These are phyloP conservation scores for Xylariales sp. DNA, from an alignment of 2,329 filamentous ascomycete species.

Conservation along the genomic window DNA sequence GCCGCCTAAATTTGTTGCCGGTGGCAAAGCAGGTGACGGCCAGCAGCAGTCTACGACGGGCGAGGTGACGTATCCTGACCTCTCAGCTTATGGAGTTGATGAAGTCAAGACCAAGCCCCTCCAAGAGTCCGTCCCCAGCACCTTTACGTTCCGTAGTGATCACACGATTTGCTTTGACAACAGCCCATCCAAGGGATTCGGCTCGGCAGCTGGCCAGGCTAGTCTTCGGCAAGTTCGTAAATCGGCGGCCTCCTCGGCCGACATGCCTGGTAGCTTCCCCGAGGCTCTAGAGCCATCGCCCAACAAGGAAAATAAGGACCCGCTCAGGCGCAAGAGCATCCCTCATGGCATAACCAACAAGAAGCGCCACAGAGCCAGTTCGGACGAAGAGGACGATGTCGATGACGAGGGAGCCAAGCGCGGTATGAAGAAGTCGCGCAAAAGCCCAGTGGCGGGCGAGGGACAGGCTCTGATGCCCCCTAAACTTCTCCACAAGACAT, in stretches of 20 bases:
- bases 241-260: constrained; percentile 57
- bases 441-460: constrained; percentile 60
- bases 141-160: constrained; percentile 74
- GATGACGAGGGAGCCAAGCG: constrained; percentile 59
- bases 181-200: constrained; percentile 64
- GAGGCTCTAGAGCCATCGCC: constrained; percentile 41
- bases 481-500: constrained; percentile 53
- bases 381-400: constrained; percentile 63
- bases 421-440: constrained; percentile 67
- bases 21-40: constrained; percentile 46
- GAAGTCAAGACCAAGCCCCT: constrained; percentile 39
- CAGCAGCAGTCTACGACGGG: constrained; percentile 44
- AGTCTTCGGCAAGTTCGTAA: constrained; percentile 70
- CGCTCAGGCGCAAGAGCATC: constrained; percentile 54
- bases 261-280: constrained; percentile 70
- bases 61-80: constrained; percentile 64
- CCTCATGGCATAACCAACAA: constrained; percentile 74
- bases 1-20: constrained; percentile 49
- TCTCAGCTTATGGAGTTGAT: constrained; percentile 55
- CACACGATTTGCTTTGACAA: constrained; percentile 70
- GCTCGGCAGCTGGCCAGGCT: constrained; percentile 67
- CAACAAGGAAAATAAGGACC: constrained; percentile 54
- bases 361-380: constrained; percentile 70
- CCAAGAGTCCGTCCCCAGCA: constrained; percentile 62
- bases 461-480: constrained; percentile 66